Conservation (phyloP, 106 monocot genomes). For the Dioscorea alata region DNA sequence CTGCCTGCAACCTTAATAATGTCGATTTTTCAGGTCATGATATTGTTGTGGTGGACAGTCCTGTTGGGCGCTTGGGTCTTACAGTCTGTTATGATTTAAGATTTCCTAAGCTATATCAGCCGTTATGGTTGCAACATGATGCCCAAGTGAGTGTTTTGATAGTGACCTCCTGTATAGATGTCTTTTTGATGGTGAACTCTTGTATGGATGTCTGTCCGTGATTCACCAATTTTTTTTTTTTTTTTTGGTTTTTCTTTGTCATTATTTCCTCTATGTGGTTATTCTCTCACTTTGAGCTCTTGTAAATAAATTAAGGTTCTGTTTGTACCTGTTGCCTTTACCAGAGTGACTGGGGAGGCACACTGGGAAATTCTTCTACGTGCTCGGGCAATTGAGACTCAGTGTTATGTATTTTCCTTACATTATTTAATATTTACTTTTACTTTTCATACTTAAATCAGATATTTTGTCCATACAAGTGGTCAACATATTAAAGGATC, state of each 20-base stretch:
- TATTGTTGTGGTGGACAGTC: conserved; percentile 71
- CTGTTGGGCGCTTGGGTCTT: conserved; percentile 67
- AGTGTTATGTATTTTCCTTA: conserved; percentile 65
- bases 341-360: conserved; percentile 82
- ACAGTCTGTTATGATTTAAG: conserved; percentile 96
- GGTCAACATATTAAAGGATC: too few species aligned
- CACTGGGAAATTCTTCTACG: conserved; percentile 97
- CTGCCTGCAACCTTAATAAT: not conserved
- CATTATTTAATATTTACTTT: not conserved
- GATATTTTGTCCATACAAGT: too few species aligned
- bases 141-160: conserved; percentile 46
- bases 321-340: conserved; percentile 91
- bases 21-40: conserved; percentile 27
- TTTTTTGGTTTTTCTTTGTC: not conserved
- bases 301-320: conserved; percentile 44
- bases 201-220: not conserved
- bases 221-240: not conserved
- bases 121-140: conserved; percentile 65
- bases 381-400: conserved; percentile 91
- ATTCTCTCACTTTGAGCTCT: too few species aligned
- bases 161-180: not conserved
- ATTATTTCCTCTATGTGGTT: not conserved
- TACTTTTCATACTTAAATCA: not conserved
- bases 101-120: conserved; percentile 89
- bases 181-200: not conserved